Evolutionary conservation across 768 basidiomycete species (phyloP), one percentile per base, ranked within the genome.

Genomic region (Lactifluus volemus): DNA sequence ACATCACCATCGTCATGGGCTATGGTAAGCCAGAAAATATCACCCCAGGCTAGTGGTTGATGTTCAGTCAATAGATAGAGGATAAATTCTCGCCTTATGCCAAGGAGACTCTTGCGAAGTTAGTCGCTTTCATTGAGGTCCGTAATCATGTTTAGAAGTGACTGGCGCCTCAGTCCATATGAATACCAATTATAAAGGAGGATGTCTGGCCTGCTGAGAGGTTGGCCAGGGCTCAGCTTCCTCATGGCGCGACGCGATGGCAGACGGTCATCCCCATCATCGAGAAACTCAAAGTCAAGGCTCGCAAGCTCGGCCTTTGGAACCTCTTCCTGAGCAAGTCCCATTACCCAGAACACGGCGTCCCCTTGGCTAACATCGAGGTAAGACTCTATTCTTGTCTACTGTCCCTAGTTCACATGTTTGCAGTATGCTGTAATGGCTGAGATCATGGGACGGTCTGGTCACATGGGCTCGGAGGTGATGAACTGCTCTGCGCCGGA

Each of bases 401-500:
- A 14, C 44, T 29, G 39, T 51, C 36, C 14, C 30, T 47, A 63
- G 38, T 15, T 52, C 48, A 51, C 15, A 21, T 48, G 34, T 51
- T 17, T 44, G 49, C 39, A 95, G 92, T 98, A 99, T 71, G 92
- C 90, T 42, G 88, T 98, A 32, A 97, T 98, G 86, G 94, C 94
- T n/a, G 96, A 97, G 73, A 74, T 97, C 48, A 81, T 98, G 66
- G 95, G 95, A 4, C 84, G 92, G 58, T 86, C 81, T 21, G 86
- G 88, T 9, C 86, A 86, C 65, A 74, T 94, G 53, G 92, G 88
- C 3, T 85, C 95, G 21, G 87, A 98, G 75, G 84, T 81, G 12
- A 85, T 89, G 58, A 99, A 99, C 70, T 98, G 94, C 74, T 85
- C 94, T 29, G 94, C 95, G 14, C 96, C 96, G 34, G 96, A 98